phyloP scores from a whole-genome alignment of 805 yeast genomes.

The Blastobotrys robertii region DNA sequence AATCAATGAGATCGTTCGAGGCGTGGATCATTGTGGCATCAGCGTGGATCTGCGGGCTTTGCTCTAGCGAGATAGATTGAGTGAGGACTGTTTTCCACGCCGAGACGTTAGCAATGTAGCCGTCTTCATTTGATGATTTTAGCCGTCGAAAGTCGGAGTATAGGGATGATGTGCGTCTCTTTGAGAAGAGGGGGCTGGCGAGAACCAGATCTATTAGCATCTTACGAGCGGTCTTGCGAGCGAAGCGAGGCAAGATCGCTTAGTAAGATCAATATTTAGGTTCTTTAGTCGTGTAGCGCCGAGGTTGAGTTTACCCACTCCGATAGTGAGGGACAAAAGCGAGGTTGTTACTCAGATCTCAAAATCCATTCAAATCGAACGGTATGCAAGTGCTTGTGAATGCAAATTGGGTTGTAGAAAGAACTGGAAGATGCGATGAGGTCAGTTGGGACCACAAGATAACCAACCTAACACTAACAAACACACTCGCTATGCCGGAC shows the following conservation, averaged over 20 bases:
- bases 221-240: neutral
- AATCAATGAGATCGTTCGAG: slow-evolving; percentile 16
- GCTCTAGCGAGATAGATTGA: slow-evolving; percentile 11
- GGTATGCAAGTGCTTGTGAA: too few relatives aligned
- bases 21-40: slow-evolving; percentile 22
- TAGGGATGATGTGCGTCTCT: slow-evolving; percentile 36
- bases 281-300: neutral
- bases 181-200: slow-evolving; percentile 29
- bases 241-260: neutral
- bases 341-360: too few relatives aligned
- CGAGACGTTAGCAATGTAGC: slow-evolving; percentile 38
- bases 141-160: slow-evolving; percentile 39
- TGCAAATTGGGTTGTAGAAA: neutral
- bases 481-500: neutral
- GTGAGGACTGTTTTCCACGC: slow-evolving; percentile 37
- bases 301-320: neutral
- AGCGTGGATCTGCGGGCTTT: slow-evolving; percentile 18
- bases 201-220: slow-evolving; percentile 6
- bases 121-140: slow-evolving; percentile 36
- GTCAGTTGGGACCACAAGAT: too few relatives aligned
- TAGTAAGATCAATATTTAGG: neutral
- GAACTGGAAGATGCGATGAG: too few relatives aligned
- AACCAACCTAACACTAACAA: too few relatives aligned
- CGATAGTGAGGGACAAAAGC: too few relatives aligned
- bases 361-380: too few relatives aligned